phyloP scores from a whole-genome alignment of 352 stramenopile genomes.

The Phytophthora lateralis region DNA sequence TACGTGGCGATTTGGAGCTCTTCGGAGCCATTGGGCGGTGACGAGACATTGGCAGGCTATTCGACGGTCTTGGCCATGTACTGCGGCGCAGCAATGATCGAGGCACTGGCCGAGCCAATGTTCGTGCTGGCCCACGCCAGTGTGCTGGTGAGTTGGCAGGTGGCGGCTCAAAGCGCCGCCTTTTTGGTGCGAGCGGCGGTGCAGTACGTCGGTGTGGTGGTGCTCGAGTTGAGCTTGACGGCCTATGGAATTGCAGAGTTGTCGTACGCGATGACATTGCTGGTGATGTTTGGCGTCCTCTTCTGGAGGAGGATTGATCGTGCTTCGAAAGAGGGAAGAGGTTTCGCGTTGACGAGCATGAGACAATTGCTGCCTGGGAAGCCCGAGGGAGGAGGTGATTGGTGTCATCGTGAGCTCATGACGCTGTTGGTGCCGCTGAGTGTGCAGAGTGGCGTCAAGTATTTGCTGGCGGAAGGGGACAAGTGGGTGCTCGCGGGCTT shows the following conservation, averaged over 20 bases:
- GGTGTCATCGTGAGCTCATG: slow-evolving; percentile 69
- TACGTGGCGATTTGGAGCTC: slow-evolving; percentile 23
- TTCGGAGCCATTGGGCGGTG: slow-evolving; percentile 7
- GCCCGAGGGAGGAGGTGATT: slow-evolving; percentile 9
- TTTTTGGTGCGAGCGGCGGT: slow-evolving; percentile 75
- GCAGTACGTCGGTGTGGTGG: slow-evolving; percentile 72
- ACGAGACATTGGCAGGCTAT: slow-evolving; percentile 47
- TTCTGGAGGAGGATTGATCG: slow-evolving; percentile 56
- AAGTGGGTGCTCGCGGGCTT: slow-evolving; percentile 94
- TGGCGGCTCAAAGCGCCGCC: slow-evolving; percentile 72
- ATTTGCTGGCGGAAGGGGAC: slow-evolving; percentile 96
- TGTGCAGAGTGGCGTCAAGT: slow-evolving; percentile 96
- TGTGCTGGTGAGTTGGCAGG: slow-evolving; percentile 85
- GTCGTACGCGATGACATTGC: slow-evolving; percentile 64
- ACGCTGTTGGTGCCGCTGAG: slow-evolving; percentile 75
- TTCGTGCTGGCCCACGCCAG: slow-evolving; percentile 79
- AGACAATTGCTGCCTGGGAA: slow-evolving; percentile 56
- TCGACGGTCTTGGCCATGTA: slow-evolving; percentile 72
- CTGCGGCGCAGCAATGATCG: slow-evolving; percentile 76
- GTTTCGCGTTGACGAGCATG: slow-evolving; percentile 57
- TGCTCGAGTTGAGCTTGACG: slow-evolving; percentile 63
- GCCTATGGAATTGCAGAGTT: slow-evolving; percentile 82
- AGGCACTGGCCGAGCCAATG: slow-evolving; percentile 83
- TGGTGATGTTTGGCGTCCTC: slow-evolving; percentile 60
- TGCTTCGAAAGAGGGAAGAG: slow-evolving; percentile 6